phyloP scores from a whole-genome alignment of 202 grass and related monocot genomes.

The Cymbopogon flexuosus region DNA sequence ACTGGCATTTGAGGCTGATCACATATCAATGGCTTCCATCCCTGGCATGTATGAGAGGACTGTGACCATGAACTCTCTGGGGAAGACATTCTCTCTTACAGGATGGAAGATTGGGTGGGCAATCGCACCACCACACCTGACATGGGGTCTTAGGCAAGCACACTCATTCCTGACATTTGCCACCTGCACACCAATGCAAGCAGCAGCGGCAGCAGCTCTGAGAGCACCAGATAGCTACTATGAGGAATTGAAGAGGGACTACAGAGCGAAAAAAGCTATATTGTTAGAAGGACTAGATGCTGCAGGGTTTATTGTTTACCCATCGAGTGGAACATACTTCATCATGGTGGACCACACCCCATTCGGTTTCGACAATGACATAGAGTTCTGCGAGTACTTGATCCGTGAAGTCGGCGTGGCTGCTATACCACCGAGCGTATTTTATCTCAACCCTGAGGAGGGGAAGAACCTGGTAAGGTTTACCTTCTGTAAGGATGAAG shows the following conservation, averaged over 20 bases:
- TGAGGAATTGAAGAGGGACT: conserved; percentile 76
- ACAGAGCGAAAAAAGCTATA: conserved; percentile 63
- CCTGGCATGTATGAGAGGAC: conserved; percentile 93
- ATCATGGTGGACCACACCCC: conserved; percentile 90
- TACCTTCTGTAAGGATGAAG: conserved; percentile 96
- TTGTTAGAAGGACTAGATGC: conserved; percentile 73
- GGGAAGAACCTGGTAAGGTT: conserved; percentile 96
- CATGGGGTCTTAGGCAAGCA: conserved; percentile 95
- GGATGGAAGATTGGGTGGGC: conserved; percentile 99
- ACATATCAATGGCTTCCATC: conserved; percentile 85
- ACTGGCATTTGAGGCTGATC: conserved; percentile 73
- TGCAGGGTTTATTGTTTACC: conserved; percentile 74
- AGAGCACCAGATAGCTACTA: conserved; percentile 75
- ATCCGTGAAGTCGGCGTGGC: conserved; percentile 78
- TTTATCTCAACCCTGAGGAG: conserved; percentile 90
- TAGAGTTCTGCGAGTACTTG: conserved; percentile 88
- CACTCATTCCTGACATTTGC: conserved; percentile 91
- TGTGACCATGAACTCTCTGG: conserved; percentile 92
- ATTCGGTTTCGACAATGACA: conserved; percentile 70
- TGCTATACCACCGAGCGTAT: conserved; percentile 89
- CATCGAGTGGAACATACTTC: conserved; percentile 92
- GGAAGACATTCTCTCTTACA: conserved; percentile 96
- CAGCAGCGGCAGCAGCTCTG: conserved; percentile 54
- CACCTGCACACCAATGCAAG: conserved; percentile 88
- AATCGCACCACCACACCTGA: conserved; percentile 74